phyloP scores from a whole-genome alignment of 495 filamentous ascomycete species.

The Hyaloscypha finlandica region DNA sequence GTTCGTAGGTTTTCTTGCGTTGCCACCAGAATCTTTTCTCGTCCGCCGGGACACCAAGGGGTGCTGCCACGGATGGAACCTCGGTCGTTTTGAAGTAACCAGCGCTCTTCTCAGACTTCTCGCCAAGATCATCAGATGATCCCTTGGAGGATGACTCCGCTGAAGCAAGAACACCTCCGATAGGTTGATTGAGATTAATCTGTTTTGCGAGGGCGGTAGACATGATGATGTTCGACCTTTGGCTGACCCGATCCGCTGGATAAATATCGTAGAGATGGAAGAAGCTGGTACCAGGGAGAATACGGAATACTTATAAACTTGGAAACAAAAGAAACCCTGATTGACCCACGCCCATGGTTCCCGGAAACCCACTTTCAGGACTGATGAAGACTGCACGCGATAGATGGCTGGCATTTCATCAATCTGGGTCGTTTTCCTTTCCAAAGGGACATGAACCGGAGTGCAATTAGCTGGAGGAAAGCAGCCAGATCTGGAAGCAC shows the following conservation, averaged over 20 bases:
- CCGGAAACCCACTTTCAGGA: not conserved
- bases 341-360: not conserved
- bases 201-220: conserved; percentile 21
- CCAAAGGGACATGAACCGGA: not conserved
- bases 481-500: not conserved
- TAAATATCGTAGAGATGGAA: not conserved
- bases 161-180: not conserved
- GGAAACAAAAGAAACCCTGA: not conserved
- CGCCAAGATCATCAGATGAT: conserved; percentile 17
- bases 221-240: conserved; percentile 4
- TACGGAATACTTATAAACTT: not conserved
- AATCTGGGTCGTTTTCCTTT: not conserved
- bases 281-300: not conserved
- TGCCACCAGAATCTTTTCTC: conserved; percentile 50
- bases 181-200: not conserved
- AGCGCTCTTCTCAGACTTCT: not conserved
- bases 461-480: not conserved
- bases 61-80: conserved; percentile 20
- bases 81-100: conserved; percentile 2
- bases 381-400: not conserved
- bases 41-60: conserved; percentile 41
- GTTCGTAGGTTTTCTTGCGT: conserved; percentile 44
- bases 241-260: not conserved
- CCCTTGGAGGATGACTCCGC: conserved; percentile 7
- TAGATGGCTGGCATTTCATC: conserved; percentile 15